Base-by-base conservation (phyloP, 164 flowering plant species). In the Chimonanthus salicifolius region DNA sequence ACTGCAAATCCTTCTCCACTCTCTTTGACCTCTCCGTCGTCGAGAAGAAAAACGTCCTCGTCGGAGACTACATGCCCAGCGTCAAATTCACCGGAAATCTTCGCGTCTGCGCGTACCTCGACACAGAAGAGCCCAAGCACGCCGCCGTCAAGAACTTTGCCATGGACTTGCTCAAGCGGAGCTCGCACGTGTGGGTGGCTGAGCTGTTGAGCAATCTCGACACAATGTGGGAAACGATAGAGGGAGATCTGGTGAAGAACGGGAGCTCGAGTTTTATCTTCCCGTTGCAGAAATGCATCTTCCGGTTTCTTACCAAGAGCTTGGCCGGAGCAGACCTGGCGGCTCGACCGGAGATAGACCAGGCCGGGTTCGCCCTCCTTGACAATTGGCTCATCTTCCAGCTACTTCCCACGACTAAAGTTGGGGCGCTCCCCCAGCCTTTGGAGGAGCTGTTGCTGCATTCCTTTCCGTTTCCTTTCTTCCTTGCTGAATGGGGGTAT, bases 61-160 rank as follows among this genome's bases (percentile, higher is more conserved):
- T 90, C 51, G 98, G 99, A 2, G 95, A 91, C 46, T 93, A 82
- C 86, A 87, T 88, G 93, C 97, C 98, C 21, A 89, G 93, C 75
- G 73, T 80, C 21, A 75, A 77, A 33, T 93, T 71, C 86, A 93
- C 97, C 46, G 98, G 99, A 4, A 81, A 80, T 44, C 58, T 84
- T 9, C 78, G 99, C 11, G 89, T 87, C 50, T 78, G 95, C 62
- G 90, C 90, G 50, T 94, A 93, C 80, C 92, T 89, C 45, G 99
- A 94, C 74, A 79, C 97, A 0, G 20, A 93, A 3, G 98, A 94
- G 71, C 83, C 88, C 6, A 67, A 80, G 47, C 99, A 94, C 74
- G 7, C 90, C 3, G 8, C 70, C 47, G 9, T 89, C 16, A 94
- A 92, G 80, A 80, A 68, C 74, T 91, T 88, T 62, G 74, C 83